These are phyloP conservation scores for Hansenula lynferdii DNA, from an alignment of 1,139 yeast species.

Conservation along the genomic window DNA sequence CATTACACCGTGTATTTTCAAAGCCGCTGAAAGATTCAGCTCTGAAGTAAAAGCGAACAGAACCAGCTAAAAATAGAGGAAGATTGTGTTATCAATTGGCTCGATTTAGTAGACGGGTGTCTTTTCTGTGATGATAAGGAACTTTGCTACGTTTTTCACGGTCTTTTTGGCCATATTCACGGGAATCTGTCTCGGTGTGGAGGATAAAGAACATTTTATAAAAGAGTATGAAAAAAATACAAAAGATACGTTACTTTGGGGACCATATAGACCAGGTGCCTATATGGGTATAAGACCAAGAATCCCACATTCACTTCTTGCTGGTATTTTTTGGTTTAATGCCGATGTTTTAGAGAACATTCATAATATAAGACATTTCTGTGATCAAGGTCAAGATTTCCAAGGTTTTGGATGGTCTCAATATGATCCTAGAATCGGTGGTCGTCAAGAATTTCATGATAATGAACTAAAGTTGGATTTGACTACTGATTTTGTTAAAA, in stretches of 20 bases:
- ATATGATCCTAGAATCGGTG: constrained; percentile 88
- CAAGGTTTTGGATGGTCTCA: constrained; percentile 78
- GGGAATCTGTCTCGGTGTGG: background rate
- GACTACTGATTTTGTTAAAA: constrained; percentile 72
- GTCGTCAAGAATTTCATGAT: constrained; percentile 73
- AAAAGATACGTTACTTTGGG: constrained; percentile 66
- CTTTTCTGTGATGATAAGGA: background rate
- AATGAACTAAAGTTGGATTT: constrained; percentile 56
- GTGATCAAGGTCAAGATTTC: constrained; percentile 72
- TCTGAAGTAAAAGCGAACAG: no score
- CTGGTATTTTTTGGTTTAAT: constrained; percentile 91
- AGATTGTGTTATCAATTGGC: no score
- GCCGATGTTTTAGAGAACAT: constrained; percentile 55
- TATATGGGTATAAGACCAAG: constrained; percentile 86
- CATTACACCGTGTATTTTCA: no score
- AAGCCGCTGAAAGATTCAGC: no score
- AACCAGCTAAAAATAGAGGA: no score
- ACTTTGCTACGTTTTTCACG: background rate
- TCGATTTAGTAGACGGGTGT: no score
- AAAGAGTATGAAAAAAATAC: constrained; percentile 25
- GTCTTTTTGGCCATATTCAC: background rate
- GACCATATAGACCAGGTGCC: constrained; percentile 84
- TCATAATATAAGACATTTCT: constrained; percentile 66
- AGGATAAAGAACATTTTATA: constrained; percentile 6
- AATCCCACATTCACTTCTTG: constrained; percentile 60